Base-by-base conservation (phyloP, 2,329 filamentous ascomycete species). In the Cordyceps fumosorosea region DNA sequence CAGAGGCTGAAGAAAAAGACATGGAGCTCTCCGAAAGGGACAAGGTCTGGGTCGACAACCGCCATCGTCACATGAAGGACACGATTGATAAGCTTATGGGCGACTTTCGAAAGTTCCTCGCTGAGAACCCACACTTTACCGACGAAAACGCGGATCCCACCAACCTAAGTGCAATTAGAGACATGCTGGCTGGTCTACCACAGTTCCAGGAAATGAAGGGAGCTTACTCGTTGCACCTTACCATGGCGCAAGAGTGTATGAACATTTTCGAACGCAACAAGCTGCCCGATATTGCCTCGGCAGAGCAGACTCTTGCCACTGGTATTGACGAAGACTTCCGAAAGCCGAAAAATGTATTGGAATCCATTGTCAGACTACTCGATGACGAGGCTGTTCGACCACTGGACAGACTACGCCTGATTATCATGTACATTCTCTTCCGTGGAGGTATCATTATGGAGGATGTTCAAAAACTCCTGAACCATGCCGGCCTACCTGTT, bases 161-260 rank as follows among this genome's bases (percentile, higher is more conserved):
- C 47, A 96, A 85, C 71, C 80, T 99, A 61, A 96, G 93, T 75
- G 89, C 90, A 29, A 96, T 99, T 75, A 91, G 95, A 71, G 93
- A 97, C 75, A 99, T 99, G 95, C 79, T 99, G 77, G 95, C 91
- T 16, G 93, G 93, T 10, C 78, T 99, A 63, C 92, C 93, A 14
- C 91, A 98, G 71, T 99, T 97, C 70, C 91, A 96, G 70, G 89
- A 96, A 74, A 91, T 95, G 81, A 97, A 98, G 74, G 91, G 96
- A 71, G 88, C 91, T 1, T 99, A 98, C 74, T 95, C 93, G 0
- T 79, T 99, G 60, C 95, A 99, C 75, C 80, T 99, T 48, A 93
- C 88, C 67, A 98, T 99, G 93, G 95, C 95, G 1, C 90, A 97
- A 72, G 92, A 96, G 72, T 96, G 92, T 73, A 98, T 98, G 93